Percentiles rank a stretch among this genome's conserved stretches.
Conservation (phyloP, 257 asterid species). For the Salvia rosmarinus region DNA sequence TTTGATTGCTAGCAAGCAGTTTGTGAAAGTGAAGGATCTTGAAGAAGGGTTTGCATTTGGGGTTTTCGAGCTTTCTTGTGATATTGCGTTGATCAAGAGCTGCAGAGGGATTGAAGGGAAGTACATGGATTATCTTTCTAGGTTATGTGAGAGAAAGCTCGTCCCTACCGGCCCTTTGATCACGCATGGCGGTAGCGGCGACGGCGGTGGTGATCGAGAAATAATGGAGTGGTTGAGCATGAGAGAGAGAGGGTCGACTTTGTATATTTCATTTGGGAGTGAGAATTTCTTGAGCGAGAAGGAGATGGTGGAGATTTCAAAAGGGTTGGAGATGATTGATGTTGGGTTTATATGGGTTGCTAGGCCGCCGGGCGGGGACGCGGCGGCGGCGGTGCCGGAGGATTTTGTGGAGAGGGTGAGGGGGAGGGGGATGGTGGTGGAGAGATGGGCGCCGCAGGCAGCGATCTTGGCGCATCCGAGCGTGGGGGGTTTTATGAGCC, state of each 20-base stretch:
- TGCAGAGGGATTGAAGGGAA: slow-evolving; percentile 19
- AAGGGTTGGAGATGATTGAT: slow-evolving; percentile 20
- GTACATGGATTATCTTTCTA: slow-evolving; percentile 18
- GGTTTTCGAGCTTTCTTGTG: slow-evolving; percentile 12
- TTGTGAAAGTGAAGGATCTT: slow-evolving; percentile 6
- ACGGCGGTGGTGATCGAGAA: background rate
- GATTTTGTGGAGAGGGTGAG: background rate
- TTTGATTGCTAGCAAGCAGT: background rate
- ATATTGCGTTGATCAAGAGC: slow-evolving; percentile 16
- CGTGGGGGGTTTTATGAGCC: slow-evolving; percentile 28
- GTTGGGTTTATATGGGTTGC: slow-evolving; percentile 28
- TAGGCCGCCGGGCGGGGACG: background rate
- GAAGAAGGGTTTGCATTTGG: slow-evolving; percentile 21
- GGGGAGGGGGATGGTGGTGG: background rate
- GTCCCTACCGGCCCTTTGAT: slow-evolving; percentile 20
- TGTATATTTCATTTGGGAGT: slow-evolving; percentile 28
- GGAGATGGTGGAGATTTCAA: slow-evolving; percentile 9
- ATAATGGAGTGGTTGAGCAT: slow-evolving; percentile 1
- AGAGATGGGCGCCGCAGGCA: slow-evolving; percentile 20
- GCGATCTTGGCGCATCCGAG: slow-evolving; percentile 16
- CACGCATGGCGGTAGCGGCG: background rate
- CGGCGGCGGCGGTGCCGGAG: slow-evolving; percentile 1
- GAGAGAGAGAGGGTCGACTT: background rate
- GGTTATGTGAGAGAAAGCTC: slow-evolving; percentile 1
- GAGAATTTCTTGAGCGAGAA: slow-evolving; percentile 12